Evolutionary conservation across 192 early-diverging fungal genomes (phyloP), one percentile per base, ranked within the genome.

Genomic region (Kickxella alabastrina): DNA sequence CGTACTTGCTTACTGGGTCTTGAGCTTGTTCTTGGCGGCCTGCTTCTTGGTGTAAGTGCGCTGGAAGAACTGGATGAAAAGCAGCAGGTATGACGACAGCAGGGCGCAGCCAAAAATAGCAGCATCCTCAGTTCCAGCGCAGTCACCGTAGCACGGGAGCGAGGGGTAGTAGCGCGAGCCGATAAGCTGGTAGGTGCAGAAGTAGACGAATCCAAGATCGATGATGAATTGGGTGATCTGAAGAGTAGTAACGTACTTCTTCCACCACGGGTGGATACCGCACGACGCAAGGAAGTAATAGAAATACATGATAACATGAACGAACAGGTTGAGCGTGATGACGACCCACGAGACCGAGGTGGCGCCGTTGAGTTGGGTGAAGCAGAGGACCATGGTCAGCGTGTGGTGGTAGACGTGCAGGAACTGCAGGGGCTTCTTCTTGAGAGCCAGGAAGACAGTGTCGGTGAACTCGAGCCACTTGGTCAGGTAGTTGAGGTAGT

Each of bases 331-430:
- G 34, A 94, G 74, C 43, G 75, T 75, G 51, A 94, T 72, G 25
- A 67, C 64, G 17, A 78, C 75, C 64, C 68, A 78, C 19, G 75
- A 78, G 17, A 92, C 86, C 13, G 87, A 80, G 25, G 86, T 86
- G 27, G 49, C 51, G 4, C 89, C 87, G 39, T 78, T 78, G 24
- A 93, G 82, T 76, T 93, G 88, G 39, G 82, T 79, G 53, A 79
- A 92, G 76, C 90, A 92, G 17, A 93, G 85, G 40, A 86, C 78
- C 82, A 89, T 86, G 42, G 92, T 93, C 80, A 90, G 79, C 17
- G 87, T 82, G 78, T 95, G 92, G 78, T 95, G 92, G 80, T 87
- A 95, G 45, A 87, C 88, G 52, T 95, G 93, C 45, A 95, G 75
- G 77, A 95, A 95, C 72, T 87, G 88, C 44, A 90, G 80, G 15